Percentiles rank a stretch among this genome's conserved stretches.
Conservation (phyloP, 139 green algal genomes). For the Medakamo hakoo region DNA sequence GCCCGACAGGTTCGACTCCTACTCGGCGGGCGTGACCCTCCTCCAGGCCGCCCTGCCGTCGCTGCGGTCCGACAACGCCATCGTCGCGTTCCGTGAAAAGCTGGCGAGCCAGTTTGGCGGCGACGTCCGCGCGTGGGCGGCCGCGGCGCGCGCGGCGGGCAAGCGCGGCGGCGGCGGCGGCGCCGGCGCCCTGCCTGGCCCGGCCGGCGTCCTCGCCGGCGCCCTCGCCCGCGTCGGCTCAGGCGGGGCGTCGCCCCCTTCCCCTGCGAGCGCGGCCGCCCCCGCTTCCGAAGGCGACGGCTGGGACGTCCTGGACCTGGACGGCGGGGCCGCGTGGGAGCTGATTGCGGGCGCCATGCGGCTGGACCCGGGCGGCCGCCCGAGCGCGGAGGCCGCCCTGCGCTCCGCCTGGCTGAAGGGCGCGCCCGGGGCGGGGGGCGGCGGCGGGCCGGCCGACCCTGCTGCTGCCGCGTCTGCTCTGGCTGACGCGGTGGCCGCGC, state of each 20-base stretch:
- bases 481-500: background rate
- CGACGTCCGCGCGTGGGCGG: background rate
- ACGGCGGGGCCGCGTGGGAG: constrained; percentile 50
- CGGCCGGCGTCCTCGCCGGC: background rate
- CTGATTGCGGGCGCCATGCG: constrained; percentile 26
- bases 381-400: constrained; percentile 27
- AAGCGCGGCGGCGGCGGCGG: too few relatives aligned
- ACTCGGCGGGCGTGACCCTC: constrained; percentile 51
- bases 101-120: background rate
- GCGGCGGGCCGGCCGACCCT: background rate
- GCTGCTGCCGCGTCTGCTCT: background rate
- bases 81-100: constrained; percentile 50
- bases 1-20: constrained; percentile 88
- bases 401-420: constrained; percentile 28
- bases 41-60: constrained; percentile 45
- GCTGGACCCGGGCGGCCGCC: constrained; percentile 13
- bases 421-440: constrained; percentile 4
- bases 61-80: constrained; percentile 51
- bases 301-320: constrained; percentile 53
- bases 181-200: background rate
- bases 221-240: background rate
- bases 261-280: background rate
- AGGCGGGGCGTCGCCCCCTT: background rate
- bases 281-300: constrained; percentile 34
- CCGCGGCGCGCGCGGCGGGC: background rate